Evolutionary conservation across 2,329 filamentous ascomycete species (phyloP), one percentile per base, ranked within the genome.

Genomic region (Nannizziopsis barbatae): DNA sequence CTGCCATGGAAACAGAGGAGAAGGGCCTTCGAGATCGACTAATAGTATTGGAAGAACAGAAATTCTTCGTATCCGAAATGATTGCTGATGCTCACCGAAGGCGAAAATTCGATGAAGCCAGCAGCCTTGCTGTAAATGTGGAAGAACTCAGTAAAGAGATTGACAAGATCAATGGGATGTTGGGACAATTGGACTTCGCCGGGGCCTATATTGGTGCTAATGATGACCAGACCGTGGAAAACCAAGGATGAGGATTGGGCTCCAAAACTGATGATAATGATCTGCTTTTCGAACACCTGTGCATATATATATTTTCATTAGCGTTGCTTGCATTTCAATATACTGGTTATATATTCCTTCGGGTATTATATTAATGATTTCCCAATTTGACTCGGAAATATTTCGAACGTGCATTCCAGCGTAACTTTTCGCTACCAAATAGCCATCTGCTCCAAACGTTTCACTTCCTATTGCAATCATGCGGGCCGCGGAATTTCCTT

Each of bases 31-130:
- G 84, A 12, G 88, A 95, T 59, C 74, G 80, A 3, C 70, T 95
- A 10, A 84, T 92, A 27, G 82, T 95, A 5, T 73, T 95, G 1
- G 87, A 95, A 63, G 89, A 95, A 66, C 89, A 95, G 64, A 83
- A 81, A 54, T 94, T 93, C 65, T 80, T 95, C 67, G 87, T 95
- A 0, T 79, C 81, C 33, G 81, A 86, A 57, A 94, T 94, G 87
- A 79, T 94, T 39, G 78, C 77, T 6, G 79, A 82, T 52, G 86
- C 88, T 0, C 83, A 82, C 42, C 82, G 81, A 37, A 78, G 84
- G 9, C 73, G 86, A 22, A 80, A 86, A 50, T 93, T 94, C 56
- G 89, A 95, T 59, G 89, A 95, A 65, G 85, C 93, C 2, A 78
- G 80, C 49, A 86, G 85, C 9, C 68, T 95, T 49, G 81, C 81